phyloP scores from a whole-genome alignment of 768 basidiomycete genomes.

The Serendipita sp. region DNA sequence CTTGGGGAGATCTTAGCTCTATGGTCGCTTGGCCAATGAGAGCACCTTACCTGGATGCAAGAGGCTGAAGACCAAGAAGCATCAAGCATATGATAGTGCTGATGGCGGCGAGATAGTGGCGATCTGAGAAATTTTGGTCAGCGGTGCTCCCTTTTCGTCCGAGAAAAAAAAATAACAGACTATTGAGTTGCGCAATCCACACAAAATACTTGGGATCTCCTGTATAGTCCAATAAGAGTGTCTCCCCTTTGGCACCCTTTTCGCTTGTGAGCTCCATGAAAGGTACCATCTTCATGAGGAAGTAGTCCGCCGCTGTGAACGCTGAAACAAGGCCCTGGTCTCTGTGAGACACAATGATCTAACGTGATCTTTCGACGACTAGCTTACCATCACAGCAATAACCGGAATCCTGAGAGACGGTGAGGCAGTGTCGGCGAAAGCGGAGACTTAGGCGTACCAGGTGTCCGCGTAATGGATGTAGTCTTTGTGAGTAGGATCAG shows the following conservation, averaged over 20 bases:
- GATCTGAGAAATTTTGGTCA: not conserved
- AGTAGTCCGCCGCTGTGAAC: not conserved
- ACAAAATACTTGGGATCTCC: not conserved
- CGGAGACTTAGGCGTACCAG: not conserved
- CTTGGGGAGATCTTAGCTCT: not conserved
- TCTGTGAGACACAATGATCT: not conserved
- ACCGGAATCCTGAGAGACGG: not conserved
- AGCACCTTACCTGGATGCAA: not conserved
- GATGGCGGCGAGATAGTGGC: not conserved
- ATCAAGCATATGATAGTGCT: not conserved
- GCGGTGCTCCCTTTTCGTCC: too few species aligned
- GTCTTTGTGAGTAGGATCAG: not conserved
- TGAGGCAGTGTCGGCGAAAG: not conserved
- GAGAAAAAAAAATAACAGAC: not conserved
- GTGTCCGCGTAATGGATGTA: not conserved
- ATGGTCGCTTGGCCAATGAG: not conserved
- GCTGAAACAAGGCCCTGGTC: not conserved
- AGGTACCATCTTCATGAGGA: not conserved
- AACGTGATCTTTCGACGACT: not conserved
- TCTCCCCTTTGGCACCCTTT: not conserved
- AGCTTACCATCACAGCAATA: not conserved
- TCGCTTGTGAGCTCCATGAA: not conserved
- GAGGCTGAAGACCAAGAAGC: not conserved
- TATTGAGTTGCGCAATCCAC: not conserved
- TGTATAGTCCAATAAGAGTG: slow-evolving; percentile 3